A percentile compares a stretch with the other conserved stretches of the same genome.
Evolutionary conservation across 495 filamentous ascomycete species (phyloP).

Genomic region (Choiromyces venosus): DNA sequence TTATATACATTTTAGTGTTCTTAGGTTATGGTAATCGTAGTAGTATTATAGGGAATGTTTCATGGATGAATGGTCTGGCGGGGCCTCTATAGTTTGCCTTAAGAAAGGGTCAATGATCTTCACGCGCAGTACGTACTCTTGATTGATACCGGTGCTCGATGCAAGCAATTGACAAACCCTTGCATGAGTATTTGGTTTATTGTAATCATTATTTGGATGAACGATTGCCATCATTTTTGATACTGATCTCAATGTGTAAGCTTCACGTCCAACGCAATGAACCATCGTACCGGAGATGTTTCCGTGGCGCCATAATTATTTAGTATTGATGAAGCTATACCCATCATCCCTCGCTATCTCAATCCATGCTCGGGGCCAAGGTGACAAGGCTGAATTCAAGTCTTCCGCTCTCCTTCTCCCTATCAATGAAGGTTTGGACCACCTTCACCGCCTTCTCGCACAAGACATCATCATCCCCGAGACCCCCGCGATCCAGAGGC

Average conservation of each 20-base stretch:
- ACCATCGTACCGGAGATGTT: not conserved
- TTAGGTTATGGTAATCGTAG: too few species aligned
- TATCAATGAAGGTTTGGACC: constrained; percentile 53
- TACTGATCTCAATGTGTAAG: not conserved
- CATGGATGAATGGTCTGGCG: not conserved
- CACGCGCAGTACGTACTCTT: not conserved
- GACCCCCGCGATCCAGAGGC: constrained; percentile 61
- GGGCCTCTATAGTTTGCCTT: not conserved
- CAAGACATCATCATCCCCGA: constrained; percentile 65
- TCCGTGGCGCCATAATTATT: not conserved
- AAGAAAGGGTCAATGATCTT: not conserved
- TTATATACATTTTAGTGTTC: too few species aligned
- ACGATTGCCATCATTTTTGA: not conserved
- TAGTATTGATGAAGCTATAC: not conserved
- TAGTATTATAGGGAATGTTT: not conserved
- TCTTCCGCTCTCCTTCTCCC: constrained; percentile 50
- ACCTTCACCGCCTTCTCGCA: constrained; percentile 59
- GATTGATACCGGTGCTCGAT: not conserved
- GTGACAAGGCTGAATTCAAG: constrained; percentile 56
- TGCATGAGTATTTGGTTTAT: not conserved
- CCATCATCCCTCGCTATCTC: too few species aligned
- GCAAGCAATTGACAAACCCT: not conserved
- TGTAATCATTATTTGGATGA: not conserved
- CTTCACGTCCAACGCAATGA: not conserved
- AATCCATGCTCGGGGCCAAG: constrained; percentile 44